phyloP scores from a whole-genome alignment of 2,329 filamentous ascomycete species.

The Sphaerulina vaccinii region DNA sequence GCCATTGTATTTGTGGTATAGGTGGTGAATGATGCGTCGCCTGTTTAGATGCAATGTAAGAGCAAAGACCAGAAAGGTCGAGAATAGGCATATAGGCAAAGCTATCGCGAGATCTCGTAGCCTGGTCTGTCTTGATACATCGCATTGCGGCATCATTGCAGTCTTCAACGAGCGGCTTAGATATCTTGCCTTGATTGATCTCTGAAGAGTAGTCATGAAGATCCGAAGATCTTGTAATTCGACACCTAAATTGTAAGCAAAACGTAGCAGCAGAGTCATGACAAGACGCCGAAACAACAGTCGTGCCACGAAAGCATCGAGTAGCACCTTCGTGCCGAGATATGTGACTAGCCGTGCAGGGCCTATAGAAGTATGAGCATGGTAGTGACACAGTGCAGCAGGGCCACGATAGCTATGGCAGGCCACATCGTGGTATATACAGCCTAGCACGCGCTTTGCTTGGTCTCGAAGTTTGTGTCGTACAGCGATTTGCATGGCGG shows the following conservation, averaged over 20 bases:
- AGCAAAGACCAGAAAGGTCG: not conserved
- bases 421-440: not conserved
- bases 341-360: not conserved
- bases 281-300: not conserved
- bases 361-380: not conserved
- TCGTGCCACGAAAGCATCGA: not conserved
- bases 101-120: conserved; percentile 3
- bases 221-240: too few species aligned
- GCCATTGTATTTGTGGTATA: conserved; percentile 12
- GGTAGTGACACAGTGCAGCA: not conserved
- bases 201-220: not conserved
- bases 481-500: too few species aligned
- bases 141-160: not conserved
- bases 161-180: not conserved
- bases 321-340: not conserved
- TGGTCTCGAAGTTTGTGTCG: not conserved
- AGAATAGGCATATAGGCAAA: conserved; percentile 7
- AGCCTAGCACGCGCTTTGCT: not conserved
- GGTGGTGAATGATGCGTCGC: conserved; percentile 4
- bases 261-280: not conserved
- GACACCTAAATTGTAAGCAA: not conserved
- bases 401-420: not conserved
- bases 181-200: not conserved
- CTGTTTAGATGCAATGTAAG: conserved; percentile 5
- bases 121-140: not conserved